These are phyloP conservation scores for Candida labiduridarum DNA, from an alignment of 1,139 yeast genomes.

Conservation along the genomic window DNA sequence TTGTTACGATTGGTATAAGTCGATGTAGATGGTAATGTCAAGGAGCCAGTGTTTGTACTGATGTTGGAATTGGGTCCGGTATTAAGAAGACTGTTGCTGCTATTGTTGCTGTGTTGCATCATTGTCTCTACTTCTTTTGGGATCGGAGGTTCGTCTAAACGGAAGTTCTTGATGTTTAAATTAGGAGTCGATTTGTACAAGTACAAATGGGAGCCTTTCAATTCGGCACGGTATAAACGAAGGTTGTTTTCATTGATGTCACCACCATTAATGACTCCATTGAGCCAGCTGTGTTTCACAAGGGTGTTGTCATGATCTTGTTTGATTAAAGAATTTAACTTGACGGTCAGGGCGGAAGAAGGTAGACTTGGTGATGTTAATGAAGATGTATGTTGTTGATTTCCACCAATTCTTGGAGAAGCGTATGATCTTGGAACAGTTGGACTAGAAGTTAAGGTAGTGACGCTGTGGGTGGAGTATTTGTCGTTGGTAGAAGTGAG, in stretches of 20 bases:
- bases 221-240: slow-evolving; percentile 60
- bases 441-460: background rate
- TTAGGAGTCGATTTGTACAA: slow-evolving; percentile 58
- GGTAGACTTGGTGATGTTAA: background rate
- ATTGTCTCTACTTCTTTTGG: slow-evolving; percentile 5
- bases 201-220: slow-evolving; percentile 62
- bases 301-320: slow-evolving; percentile 37
- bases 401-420: background rate
- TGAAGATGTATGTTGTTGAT: background rate
- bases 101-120: slow-evolving; percentile 2
- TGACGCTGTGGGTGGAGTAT: background rate
- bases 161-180: slow-evolving; percentile 50
- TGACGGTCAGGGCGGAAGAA: background rate
- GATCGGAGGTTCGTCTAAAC: slow-evolving; percentile 16
- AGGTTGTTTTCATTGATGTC: slow-evolving; percentile 43
- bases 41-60: background rate
- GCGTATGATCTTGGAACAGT: background rate
- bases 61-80: background rate
- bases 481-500: background rate
- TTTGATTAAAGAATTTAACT: slow-evolving; percentile 25
- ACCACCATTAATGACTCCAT: slow-evolving; percentile 41
- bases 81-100: background rate
- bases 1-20: background rate
- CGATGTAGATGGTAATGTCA: background rate
- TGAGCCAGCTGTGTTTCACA: slow-evolving; percentile 45